Conservation (phyloP, 2,329 filamentous ascomycete species). For the Geosmithia morbida region DNA sequence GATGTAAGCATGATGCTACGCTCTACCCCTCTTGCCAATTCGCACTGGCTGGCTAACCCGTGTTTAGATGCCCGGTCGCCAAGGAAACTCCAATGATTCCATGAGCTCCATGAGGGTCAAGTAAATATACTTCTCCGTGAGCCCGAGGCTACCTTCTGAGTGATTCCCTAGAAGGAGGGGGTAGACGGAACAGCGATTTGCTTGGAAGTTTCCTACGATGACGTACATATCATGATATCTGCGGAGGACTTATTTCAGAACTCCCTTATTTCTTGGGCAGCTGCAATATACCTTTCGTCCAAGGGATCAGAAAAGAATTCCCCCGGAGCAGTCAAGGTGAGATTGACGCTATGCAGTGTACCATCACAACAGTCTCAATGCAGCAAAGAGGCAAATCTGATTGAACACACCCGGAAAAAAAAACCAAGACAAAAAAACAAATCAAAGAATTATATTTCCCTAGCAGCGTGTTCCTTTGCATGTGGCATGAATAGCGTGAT, state of each 20-base stretch:
- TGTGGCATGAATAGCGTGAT: background rate
- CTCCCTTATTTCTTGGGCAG: background rate
- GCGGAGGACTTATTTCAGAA: background rate
- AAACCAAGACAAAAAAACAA: background rate
- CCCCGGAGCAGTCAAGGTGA: too few relatives aligned
- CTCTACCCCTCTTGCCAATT: background rate
- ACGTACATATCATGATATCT: background rate
- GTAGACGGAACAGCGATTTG: background rate
- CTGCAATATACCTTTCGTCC: background rate
- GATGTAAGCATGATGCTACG: conserved; percentile 22
- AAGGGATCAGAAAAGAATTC: background rate
- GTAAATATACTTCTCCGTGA: conserved; percentile 12
- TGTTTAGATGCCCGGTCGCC: conserved; percentile 33
- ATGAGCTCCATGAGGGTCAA: conserved; percentile 27
- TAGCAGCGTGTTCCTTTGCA: too few relatives aligned
- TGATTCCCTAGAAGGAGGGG: background rate
- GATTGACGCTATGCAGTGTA: background rate
- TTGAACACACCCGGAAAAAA: background rate
- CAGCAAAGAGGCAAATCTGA: background rate
- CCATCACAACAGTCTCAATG: background rate
- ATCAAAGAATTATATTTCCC: too few relatives aligned
- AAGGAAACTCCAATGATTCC: conserved; percentile 38
- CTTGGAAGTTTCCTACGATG: background rate
- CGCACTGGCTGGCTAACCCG: background rate
- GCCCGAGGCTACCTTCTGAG: background rate